These are phyloP conservation scores for Rhodamnia argentea DNA, from an alignment of 345 rosid genomes.

Conservation along the genomic window DNA sequence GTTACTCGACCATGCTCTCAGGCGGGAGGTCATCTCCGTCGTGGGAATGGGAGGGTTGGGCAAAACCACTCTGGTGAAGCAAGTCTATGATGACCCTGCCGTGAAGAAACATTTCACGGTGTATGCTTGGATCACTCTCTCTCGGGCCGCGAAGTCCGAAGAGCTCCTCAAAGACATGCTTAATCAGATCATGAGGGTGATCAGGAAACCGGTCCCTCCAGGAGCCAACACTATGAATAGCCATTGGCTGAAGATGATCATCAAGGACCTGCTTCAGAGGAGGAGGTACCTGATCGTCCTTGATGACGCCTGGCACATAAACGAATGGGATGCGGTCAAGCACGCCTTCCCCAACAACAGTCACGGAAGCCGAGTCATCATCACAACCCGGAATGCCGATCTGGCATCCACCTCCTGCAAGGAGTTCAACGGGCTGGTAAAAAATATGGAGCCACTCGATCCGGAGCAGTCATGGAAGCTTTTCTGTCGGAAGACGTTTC, in stretches of 20 bases:
- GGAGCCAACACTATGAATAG: slow-evolving; percentile 17
- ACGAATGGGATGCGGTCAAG: slow-evolving; percentile 27
- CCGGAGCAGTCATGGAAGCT: slow-evolving; percentile 20
- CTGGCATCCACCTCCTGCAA: slow-evolving; percentile 9
- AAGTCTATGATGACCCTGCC: slow-evolving; percentile 14
- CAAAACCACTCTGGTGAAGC: slow-evolving; percentile 30
- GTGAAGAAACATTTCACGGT: slow-evolving; percentile 14
- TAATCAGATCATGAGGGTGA: slow-evolving; percentile 11
- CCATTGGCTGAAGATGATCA: slow-evolving; percentile 5
- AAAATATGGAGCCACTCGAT: slow-evolving; percentile 15
- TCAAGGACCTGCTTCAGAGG: slow-evolving; percentile 10
- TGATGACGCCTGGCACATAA: slow-evolving; percentile 24
- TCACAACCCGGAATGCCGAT: slow-evolving; percentile 24
- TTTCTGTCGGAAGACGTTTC: slow-evolving; percentile 26
- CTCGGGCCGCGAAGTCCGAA: slow-evolving; percentile 10
- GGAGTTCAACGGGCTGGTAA: slow-evolving; percentile 15
- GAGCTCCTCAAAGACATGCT: slow-evolving; percentile 12
- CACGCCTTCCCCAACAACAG: slow-evolving; percentile 16
- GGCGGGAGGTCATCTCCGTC: slow-evolving; percentile 11
- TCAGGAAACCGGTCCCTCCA: slow-evolving; percentile 12
- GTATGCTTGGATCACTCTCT: slow-evolving; percentile 24
- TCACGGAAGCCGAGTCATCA: slow-evolving; percentile 19
- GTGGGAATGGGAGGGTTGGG: slow-evolving; percentile 38
- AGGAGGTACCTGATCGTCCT: slow-evolving; percentile 28
- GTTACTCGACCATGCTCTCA: slow-evolving; percentile 1